Evolutionary conservation across 768 basidiomycete species (phyloP).

Genomic region (Russula sp.): DNA sequence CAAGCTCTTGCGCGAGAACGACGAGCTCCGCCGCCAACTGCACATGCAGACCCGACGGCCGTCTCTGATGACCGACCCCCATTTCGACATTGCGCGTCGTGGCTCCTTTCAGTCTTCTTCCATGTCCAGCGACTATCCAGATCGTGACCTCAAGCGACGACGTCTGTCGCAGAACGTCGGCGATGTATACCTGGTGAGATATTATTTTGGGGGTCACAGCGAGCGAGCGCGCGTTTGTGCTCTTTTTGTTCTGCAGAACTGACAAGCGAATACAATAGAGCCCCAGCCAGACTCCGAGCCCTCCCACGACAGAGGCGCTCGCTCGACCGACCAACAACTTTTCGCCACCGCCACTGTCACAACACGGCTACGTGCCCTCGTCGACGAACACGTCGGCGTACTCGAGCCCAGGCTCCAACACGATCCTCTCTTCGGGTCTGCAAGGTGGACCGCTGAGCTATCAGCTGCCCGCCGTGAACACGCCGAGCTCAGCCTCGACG

Average conservation of each 20-base stretch:
- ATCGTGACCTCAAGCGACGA: constrained; percentile 25
- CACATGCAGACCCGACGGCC: constrained; percentile 24
- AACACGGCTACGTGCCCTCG: constrained; percentile 12
- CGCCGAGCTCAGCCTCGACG: constrained; percentile 18
- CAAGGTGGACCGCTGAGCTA: constrained; percentile 17
- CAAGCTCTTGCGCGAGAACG: constrained; percentile 62
- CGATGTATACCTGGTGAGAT: constrained; percentile 27
- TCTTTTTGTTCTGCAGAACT: not conserved
- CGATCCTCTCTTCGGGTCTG: constrained; percentile 14
- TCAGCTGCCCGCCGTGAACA: constrained; percentile 11
- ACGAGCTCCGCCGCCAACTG: constrained; percentile 63
- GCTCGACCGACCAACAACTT: constrained; percentile 17
- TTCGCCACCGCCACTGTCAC: constrained; percentile 23
- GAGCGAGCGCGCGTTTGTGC: not conserved
- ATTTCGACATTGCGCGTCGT: constrained; percentile 21
- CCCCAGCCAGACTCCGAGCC: constrained; percentile 26
- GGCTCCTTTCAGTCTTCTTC: constrained; percentile 15
- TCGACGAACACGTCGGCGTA: constrained; percentile 19
- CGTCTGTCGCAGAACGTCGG: constrained; percentile 25
- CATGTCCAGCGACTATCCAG: constrained; percentile 24
- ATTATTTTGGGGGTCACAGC: too few species aligned
- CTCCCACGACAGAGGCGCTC: constrained; percentile 26
- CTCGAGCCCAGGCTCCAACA: constrained; percentile 17
- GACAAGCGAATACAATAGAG: constrained; percentile 5
- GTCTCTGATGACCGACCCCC: constrained; percentile 19